phyloP scores from a whole-genome alignment of 2,329 filamentous ascomycete species.

The Ceratocystis eucalypticola region DNA sequence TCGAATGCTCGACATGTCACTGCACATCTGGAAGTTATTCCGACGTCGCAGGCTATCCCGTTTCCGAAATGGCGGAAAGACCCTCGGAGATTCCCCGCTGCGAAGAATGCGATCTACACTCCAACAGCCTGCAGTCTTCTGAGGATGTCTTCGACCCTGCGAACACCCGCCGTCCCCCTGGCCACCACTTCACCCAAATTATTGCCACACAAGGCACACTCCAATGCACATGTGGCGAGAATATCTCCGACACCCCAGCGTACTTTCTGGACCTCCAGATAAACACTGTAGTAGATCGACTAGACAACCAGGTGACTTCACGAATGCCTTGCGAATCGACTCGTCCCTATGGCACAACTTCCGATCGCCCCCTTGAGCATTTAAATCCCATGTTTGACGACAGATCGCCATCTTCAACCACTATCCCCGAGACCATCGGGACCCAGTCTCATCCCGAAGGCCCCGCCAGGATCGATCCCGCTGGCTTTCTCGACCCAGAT shows the following conservation, averaged over 20 bases:
- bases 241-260: not conserved
- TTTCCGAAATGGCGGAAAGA: not conserved
- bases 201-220: not conserved
- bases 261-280: not conserved
- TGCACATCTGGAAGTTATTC: not conserved
- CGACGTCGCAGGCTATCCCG: not conserved
- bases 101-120: not conserved
- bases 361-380: not conserved
- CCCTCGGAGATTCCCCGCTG: not conserved
- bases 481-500: not conserved
- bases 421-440: not conserved
- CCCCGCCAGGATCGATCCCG: not conserved
- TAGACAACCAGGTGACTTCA: not conserved
- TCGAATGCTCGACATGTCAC: not conserved
- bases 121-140: not conserved
- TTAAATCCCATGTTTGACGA: not conserved
- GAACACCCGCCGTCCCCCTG: no score
- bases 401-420: no score
- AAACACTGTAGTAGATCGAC: not conserved
- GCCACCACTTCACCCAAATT: not conserved
- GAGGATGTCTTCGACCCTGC: not conserved
- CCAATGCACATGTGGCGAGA: not conserved
- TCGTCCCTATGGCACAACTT: not conserved
- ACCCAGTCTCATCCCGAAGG: not conserved
- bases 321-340: not conserved